phyloP scores from a whole-genome alignment of 1,139 yeast genomes.

The Groenewaldozyma auringiensis region DNA sequence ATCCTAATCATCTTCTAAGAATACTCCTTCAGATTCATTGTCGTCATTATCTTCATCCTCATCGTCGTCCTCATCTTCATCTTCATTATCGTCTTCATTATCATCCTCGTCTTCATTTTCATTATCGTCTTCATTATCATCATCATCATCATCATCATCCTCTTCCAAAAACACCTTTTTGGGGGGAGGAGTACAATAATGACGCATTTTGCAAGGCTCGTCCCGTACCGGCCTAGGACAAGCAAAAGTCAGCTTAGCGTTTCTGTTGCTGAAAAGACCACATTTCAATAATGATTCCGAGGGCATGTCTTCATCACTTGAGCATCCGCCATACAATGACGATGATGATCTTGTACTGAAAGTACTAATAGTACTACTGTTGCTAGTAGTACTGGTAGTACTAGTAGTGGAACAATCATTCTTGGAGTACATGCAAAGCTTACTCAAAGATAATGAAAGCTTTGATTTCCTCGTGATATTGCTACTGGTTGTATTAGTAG shows the following conservation, averaged over 20 bases:
- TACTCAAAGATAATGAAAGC: not conserved
- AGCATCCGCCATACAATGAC: not conserved
- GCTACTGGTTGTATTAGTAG: not conserved
- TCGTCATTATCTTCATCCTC: slow-evolving; percentile 8
- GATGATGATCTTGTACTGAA: not conserved
- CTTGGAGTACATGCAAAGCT: not conserved
- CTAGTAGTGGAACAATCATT: not conserved
- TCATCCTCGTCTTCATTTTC: slow-evolving; percentile 9
- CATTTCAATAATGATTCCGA: not conserved
- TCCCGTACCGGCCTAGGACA: slow-evolving; percentile 10
- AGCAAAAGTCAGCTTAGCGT: slow-evolving; percentile 4
- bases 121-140: not conserved
- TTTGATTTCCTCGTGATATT: not conserved
- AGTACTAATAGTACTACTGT: not conserved
- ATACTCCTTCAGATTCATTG: slow-evolving; percentile 1
- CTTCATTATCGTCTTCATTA: slow-evolving; percentile 8
- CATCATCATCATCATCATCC: not conserved
- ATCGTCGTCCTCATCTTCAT: slow-evolving; percentile 8
- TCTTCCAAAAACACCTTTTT: slow-evolving; percentile 1
- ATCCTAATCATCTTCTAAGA: not conserved
- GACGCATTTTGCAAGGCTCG: not conserved
- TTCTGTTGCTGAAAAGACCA: not conserved
- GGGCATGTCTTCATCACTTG: not conserved
- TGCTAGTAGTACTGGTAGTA: not conserved
- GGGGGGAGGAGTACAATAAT: slow-evolving; percentile 5